phyloP scores from a whole-genome alignment of 1,284 basidiomycete genomes.

The Coriolopsis trogii region DNA sequence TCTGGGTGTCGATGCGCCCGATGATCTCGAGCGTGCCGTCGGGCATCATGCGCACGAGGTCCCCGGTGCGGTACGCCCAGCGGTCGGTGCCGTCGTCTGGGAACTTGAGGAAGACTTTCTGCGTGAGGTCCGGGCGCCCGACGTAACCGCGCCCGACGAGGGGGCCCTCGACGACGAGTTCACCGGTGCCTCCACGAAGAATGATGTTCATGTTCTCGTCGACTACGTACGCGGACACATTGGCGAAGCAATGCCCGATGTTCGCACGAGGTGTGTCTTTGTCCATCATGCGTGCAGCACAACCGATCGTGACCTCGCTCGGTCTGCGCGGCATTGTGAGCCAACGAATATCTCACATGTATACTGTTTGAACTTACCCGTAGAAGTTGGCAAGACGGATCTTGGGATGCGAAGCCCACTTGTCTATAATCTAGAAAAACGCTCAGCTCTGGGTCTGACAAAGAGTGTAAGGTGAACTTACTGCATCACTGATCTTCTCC shows the following conservation, averaged over 20 bases:
- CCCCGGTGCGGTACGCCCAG: constrained; percentile 55
- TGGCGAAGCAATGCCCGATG: constrained; percentile 44
- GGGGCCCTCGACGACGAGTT: constrained; percentile 54
- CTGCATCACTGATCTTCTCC: constrained; percentile 57
- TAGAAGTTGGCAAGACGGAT: constrained; percentile 55
- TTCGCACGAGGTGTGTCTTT: constrained; percentile 45
- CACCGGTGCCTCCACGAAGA: constrained; percentile 49
- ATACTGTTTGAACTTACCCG: constrained; percentile 36
- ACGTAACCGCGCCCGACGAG: constrained; percentile 57
- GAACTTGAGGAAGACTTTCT: constrained; percentile 52
- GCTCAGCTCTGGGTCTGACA: background rate
- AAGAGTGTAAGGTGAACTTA: constrained; percentile 28
- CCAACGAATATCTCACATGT: no score
- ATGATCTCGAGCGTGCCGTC: constrained; percentile 55
- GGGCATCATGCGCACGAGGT: constrained; percentile 56
- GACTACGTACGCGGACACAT: constrained; percentile 43
- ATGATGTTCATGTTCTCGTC: constrained; percentile 44
- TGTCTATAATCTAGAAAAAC: constrained; percentile 46
- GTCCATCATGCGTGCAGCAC: constrained; percentile 49
- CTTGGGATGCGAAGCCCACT: constrained; percentile 49
- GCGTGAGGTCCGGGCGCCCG: constrained; percentile 46
- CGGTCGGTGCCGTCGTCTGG: constrained; percentile 39
- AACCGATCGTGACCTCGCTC: constrained; percentile 54
- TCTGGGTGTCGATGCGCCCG: constrained; percentile 58
- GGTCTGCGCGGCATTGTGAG: constrained; percentile 30